These are phyloP conservation scores for Mycena epipterygia DNA, from an alignment of 768 basidiomycete species.

Conservation along the genomic window DNA sequence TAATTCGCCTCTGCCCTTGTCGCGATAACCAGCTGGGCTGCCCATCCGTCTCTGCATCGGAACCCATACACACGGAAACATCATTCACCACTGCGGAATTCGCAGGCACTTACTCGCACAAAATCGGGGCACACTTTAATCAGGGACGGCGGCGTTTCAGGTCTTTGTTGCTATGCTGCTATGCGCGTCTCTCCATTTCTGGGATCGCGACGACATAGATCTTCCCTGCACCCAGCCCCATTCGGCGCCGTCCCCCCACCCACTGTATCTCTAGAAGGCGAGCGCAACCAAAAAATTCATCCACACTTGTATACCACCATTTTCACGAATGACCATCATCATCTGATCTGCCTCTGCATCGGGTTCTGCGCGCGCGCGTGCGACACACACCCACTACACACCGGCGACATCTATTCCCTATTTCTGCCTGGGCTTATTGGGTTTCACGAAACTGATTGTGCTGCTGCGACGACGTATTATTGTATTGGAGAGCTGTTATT, in stretches of 20 bases:
- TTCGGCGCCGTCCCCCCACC: constrained; percentile 16
- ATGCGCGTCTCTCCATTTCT: background rate
- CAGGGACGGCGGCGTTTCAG: constrained; percentile 3
- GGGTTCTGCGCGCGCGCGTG: constrained; percentile 13
- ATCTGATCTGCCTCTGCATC: constrained; percentile 28
- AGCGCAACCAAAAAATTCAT: constrained; percentile 27
- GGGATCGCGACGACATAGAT: constrained; percentile 3
- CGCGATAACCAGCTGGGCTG: constrained; percentile 13
- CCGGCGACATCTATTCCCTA: constrained; percentile 1
- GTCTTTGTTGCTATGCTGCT: constrained; percentile 26
- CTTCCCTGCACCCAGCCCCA: constrained; percentile 19
- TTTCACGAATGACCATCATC: background rate
- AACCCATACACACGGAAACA: constrained; percentile 23
- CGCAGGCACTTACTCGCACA: constrained; percentile 23
- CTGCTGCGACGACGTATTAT: constrained; percentile 19
- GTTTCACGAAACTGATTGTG: constrained; percentile 18
- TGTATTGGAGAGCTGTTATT: constrained; percentile 30
- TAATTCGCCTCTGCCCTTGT: constrained; percentile 32
- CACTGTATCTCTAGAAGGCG: constrained; percentile 39
- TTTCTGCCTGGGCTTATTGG: constrained; percentile 22
- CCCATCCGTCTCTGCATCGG: background rate
- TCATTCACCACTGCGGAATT: background rate
- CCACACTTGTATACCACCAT: constrained; percentile 30
- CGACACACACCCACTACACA: constrained; percentile 22
- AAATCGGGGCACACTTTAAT: constrained; percentile 24